Evolutionary conservation across 352 stramenopile species (phyloP), one percentile per base, ranked within the genome.

Genomic region (Phytophthora pluvialis): DNA sequence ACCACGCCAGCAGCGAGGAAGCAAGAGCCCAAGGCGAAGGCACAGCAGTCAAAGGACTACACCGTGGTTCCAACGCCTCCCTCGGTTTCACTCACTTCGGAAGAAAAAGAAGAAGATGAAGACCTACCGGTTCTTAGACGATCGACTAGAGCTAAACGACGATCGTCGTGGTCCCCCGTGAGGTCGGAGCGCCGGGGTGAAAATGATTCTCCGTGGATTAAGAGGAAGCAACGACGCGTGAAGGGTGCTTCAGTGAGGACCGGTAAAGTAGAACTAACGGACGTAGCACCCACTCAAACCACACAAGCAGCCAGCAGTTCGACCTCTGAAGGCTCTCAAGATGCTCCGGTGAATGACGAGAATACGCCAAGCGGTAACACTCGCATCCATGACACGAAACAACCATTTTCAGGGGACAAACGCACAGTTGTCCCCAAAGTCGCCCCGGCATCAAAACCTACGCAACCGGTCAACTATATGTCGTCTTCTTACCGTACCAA

Each of bases 91-190:
- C n/a, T n/a, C n/a, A n/a, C n/a, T n/a, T 63, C 52, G 12, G 33
- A 49, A 10, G 52, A 43, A 36, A 44, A 67, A 13, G 49, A 58
- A 29, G 38, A 48, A 29, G 36, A 68, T 33, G 50, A 62, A 49
- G 28, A 21, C 1, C 43, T 63, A 5, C 44, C 60, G 16, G 33
- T 32, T 16, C 8, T 40, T 9, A 51, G n/a, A n/a, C n/a, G 46
- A 39, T 38, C 51, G 4, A 38, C 25, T n/a, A 40, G 52, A 49
- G 28, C 42, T 1, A 61, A 50, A 26, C 44, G 31, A 52, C 54
- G 43, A 33, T n/a, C n/a, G n/a, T n/a, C n/a, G n/a, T n/a, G n/a
- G n/a, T n/a, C n/a, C n/a, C n/a, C n/a, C n/a, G n/a, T n/a, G n/a
- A n/a, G n/a, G n/a, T 32, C 38, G 15, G 2, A 26, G 3, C 8